Conservation (phyloP, 192 early-diverging fungal species). For the Podila clonocystis region DNA sequence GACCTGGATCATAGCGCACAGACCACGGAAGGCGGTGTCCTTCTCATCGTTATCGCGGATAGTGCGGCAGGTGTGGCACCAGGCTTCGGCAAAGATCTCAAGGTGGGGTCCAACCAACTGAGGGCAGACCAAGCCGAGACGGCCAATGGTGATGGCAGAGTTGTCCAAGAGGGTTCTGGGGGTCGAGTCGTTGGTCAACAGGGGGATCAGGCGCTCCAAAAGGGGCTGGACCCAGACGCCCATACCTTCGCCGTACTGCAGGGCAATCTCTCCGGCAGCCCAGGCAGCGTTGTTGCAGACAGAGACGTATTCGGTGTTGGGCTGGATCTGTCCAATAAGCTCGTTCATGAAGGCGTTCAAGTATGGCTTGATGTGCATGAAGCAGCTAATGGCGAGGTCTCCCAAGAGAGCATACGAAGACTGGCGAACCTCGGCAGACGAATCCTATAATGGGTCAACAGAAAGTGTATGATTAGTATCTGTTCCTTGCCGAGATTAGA, state of each 20-base stretch:
- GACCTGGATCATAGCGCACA: constrained; percentile 91
- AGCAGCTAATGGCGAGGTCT: constrained; percentile 94
- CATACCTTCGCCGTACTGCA: constrained; percentile 85
- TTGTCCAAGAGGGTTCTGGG: constrained; percentile 90
- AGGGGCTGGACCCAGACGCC: constrained; percentile 81
- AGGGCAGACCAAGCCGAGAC: constrained; percentile 91
- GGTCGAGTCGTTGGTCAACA: constrained; percentile 76
- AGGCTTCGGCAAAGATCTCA: constrained; percentile 82
- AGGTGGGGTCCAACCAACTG: constrained; percentile 86
- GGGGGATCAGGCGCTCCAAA: constrained; percentile 84
- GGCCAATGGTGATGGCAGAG: constrained; percentile 97
- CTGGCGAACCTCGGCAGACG: constrained; percentile 88
- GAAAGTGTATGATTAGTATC: background rate
- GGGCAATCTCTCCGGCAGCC: constrained; percentile 96
- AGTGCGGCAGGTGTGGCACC: constrained; percentile 81
- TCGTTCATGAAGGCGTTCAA: constrained; percentile 84
- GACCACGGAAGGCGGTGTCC: constrained; percentile 93
- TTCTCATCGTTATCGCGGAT: constrained; percentile 98
- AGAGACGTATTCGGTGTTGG: constrained; percentile 77
- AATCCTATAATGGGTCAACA: constrained; percentile 47
- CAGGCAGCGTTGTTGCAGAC: constrained; percentile 99
- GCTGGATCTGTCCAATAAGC: constrained; percentile 77
- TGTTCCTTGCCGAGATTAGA: background rate
- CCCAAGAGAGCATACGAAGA: constrained; percentile 96
- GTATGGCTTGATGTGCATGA: constrained; percentile 82